Evolutionary conservation across 1,284 basidiomycete genomes (phyloP), one percentile per base, ranked within the genome.

Genomic region (Ustilago hordei): DNA sequence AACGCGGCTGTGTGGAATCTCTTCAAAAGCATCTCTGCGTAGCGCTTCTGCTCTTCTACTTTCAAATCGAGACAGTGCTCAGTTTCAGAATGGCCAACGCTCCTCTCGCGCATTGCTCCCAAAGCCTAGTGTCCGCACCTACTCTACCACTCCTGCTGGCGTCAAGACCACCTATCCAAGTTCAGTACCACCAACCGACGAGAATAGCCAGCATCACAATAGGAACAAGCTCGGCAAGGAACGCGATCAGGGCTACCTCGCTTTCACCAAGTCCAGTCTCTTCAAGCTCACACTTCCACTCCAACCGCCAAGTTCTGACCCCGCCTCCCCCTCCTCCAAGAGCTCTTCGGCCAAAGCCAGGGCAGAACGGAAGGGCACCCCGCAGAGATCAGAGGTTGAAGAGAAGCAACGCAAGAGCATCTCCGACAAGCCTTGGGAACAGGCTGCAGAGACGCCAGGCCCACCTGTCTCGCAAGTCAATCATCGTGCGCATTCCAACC

Each of bases 251-350:
- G 78, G 81, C 55, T 81, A 82, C 56, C 74, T 82, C 15, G 75
- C 79, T 15, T 82, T 82, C 54, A 82, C 81, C 34, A 80, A 81
- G 62, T 69, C 80, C 19, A 80, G 78, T 15, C 80, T 82, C 47
- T 82, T 82, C 78, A 82, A 82, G 66, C 68, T 79, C 31, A 79
- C 78, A 0, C 60, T 79, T 3, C 78, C 78, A 1, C 62, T 79
- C 12, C 69, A 64, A 28, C 75, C 78, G 8, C 75, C 74, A 19
- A 70, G 75, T 36, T 48, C 67, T 3, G 70, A 73, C 38, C 69
- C 74, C 1, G 7, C 31, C 11, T 78, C 72, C 6, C 61, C 62
- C 12, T 56, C 78, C 8, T 79, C 75, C 36, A 79, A 70, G 35
- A 32, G 31, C 36, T 70, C 68, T 32, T 72, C 74, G 7, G 58